A percentile compares a stretch with the other conserved stretches of the same genome.
Evolutionary conservation across 106 monocot species (phyloP).

Genomic region (Phalaenopsis aphrodite): DNA sequence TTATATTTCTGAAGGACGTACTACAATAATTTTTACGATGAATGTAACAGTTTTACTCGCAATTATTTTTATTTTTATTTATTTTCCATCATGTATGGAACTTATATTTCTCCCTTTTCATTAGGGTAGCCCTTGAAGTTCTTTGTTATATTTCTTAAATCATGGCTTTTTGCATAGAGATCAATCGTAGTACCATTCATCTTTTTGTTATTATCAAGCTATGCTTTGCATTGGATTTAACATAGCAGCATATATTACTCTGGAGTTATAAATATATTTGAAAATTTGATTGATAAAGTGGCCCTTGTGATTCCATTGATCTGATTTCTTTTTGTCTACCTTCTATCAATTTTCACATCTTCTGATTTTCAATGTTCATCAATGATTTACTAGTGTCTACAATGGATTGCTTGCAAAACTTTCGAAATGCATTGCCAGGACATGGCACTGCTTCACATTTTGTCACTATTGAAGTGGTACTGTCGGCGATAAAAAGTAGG

Average conservation of each 20-base stretch:
- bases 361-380: background rate
- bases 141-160: too few relatives aligned
- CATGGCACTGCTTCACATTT: background rate
- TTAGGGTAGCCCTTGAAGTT: too few relatives aligned
- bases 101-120: too few relatives aligned
- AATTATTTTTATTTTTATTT: too few relatives aligned
- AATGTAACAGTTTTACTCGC: background rate
- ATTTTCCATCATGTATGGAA: too few relatives aligned
- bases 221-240: too few relatives aligned
- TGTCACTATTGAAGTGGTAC: background rate
- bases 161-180: too few relatives aligned
- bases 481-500: too few relatives aligned
- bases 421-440: background rate
- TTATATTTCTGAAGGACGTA: constrained; percentile 2
- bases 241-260: too few relatives aligned
- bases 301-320: background rate
- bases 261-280: background rate
- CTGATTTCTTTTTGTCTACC: background rate
- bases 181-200: too few relatives aligned
- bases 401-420: too few relatives aligned
- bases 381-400: background rate
- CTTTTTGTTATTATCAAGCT: too few relatives aligned
- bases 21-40: background rate
- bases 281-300: background rate
- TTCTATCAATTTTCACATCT: background rate